phyloP scores from a whole-genome alignment of 768 basidiomycete species.

The Phaffia australis region DNA sequence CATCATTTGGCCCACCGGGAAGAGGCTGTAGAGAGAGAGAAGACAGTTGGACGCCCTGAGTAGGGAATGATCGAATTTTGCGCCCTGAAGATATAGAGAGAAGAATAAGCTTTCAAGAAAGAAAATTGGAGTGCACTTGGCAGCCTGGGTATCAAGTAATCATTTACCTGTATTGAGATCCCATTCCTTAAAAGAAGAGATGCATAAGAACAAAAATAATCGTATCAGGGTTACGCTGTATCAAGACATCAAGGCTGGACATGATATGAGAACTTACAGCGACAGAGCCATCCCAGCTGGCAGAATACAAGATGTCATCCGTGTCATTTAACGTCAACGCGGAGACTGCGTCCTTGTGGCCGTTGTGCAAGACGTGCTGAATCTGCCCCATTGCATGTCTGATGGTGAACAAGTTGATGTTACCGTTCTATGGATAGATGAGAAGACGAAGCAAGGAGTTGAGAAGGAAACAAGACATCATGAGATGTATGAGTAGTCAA shows the following conservation, averaged over 20 bases:
- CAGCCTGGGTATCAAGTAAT: neutral
- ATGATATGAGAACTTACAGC: slow-evolving; percentile 47
- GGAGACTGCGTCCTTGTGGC: slow-evolving; percentile 63
- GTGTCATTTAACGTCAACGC: slow-evolving; percentile 68
- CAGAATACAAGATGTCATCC: slow-evolving; percentile 78
- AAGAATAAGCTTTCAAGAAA: too few species aligned
- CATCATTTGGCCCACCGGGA: neutral
- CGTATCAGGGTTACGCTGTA: too few species aligned
- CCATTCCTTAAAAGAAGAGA: slow-evolving; percentile 63
- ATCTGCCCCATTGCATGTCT: slow-evolving; percentile 81
- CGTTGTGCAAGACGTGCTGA: slow-evolving; percentile 54
- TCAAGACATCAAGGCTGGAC: too few species aligned
- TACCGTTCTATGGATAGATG: slow-evolving; percentile 52
- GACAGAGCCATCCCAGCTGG: slow-evolving; percentile 87
- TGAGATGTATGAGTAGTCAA: neutral
- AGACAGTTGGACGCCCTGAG: slow-evolving; percentile 75
- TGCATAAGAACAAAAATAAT: neutral
- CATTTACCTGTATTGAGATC: slow-evolving; percentile 83
- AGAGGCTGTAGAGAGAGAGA: slow-evolving; percentile 64
- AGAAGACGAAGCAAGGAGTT: neutral
- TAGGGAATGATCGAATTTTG: slow-evolving; percentile 56
- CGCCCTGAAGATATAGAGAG: too few species aligned
- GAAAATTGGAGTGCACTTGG: too few species aligned
- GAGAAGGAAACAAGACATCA: neutral
- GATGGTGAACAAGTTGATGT: slow-evolving; percentile 83